Percentiles rank a stretch among this genome's conserved stretches.
These are phyloP conservation scores for Hydrangea macrophylla DNA, from an alignment of 148 eudicot species.

Conservation along the genomic window DNA sequence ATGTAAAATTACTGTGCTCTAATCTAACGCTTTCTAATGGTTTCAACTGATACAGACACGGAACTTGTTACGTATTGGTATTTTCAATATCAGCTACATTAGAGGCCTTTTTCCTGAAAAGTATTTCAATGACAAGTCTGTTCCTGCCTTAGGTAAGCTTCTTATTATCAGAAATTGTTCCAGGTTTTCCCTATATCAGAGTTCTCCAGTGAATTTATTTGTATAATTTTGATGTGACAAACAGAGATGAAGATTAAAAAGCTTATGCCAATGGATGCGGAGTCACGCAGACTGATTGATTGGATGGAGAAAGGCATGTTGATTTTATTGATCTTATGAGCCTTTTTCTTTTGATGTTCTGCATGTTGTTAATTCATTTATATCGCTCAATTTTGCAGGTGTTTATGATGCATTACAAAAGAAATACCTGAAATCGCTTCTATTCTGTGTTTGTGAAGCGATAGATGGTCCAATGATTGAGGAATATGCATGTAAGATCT, in stretches of 20 bases:
- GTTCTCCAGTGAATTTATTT: neutral
- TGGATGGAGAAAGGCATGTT: conserved; percentile 97
- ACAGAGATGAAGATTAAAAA: conserved; percentile 97
- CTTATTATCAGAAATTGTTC: neutral
- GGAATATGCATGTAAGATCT: conserved; percentile 78
- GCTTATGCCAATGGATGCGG: conserved; percentile 87
- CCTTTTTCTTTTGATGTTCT: neutral
- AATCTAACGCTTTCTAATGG: neutral
- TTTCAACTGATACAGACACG: conserved; percentile 57
- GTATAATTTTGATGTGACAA: neutral
- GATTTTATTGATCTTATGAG: neutral
- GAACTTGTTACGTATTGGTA: conserved; percentile 89
- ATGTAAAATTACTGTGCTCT: neutral
- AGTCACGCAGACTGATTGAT: conserved; percentile 87
- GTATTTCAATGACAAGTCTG: conserved; percentile 78
- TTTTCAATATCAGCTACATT: conserved; percentile 89
- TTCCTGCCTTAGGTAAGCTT: conserved; percentile 86
- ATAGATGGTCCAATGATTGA: conserved; percentile 78
- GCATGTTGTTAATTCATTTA: neutral
- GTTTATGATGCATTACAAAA: conserved; percentile 97
- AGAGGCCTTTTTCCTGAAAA: conserved; percentile 97
- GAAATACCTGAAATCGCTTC: conserved; percentile 70
- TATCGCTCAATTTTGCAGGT: conserved; percentile 42
- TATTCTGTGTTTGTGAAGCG: conserved; percentile 84
- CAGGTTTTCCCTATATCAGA: neutral